Evolutionary conservation across 2,329 filamentous ascomycete genomes (phyloP), one percentile per base, ranked within the genome.

Genomic region (Colletotrichum lupini): DNA sequence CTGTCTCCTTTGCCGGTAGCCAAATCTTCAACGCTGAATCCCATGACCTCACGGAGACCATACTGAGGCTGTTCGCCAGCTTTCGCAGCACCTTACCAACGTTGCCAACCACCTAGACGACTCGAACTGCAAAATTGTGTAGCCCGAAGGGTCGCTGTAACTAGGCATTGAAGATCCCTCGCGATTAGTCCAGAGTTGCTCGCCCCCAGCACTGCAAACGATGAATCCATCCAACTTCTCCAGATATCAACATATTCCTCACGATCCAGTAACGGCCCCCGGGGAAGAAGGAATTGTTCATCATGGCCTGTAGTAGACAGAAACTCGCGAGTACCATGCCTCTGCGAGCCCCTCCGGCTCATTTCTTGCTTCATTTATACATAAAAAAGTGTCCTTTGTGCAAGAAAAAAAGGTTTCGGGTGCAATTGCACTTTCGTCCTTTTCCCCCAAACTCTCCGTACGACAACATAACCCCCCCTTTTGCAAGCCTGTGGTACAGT

Each of bases 331-430:
- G 60, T 73, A 55, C 55, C 66, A 14, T 64, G 70, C 59, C 70
- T 69, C 67, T 59, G n/a, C 37, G 59, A 46, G 28, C 22, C 7
- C 7, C 52, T 22, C 42, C 26, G 42, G 55, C 69, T 37, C 32
- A 58, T 32, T 32, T 52, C 53, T 7, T 35, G 65, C 59, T 72
- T 68, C 19, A 42, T 72, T 69, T 64, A 59, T 70, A 70, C 70
- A 70, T 73, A 57, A 30, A n/a, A 49, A n/a, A n/a, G 19, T 8
- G 8, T 35, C 67, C 66, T 63, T 64, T 68, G 19, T 68, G 35
- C 67, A 49, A 64, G 32, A 12, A 12, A 68, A 16, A 35, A 19
- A 52, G 52, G 24, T 12, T 32, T 30, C 28, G n/a, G 22, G 5
- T 35, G 42, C 7, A 55, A 16, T 42, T 65, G 62, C 49, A 14